Evolutionary conservation across 2,329 filamentous ascomycete species (phyloP).

Genomic region (Verticillium longisporum): DNA sequence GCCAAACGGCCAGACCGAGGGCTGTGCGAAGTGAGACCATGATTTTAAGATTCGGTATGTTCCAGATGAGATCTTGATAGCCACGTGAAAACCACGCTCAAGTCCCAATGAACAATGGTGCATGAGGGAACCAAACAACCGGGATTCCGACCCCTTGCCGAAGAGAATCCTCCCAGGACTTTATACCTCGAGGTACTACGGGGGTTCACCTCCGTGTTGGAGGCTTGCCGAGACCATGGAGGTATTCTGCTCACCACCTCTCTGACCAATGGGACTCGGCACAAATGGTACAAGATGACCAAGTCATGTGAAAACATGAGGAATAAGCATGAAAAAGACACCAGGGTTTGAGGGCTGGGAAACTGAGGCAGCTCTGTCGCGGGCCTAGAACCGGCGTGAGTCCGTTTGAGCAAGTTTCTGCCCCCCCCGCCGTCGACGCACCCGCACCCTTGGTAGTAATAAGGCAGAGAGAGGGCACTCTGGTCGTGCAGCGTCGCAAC

Average conservation of each 20-base stretch:
- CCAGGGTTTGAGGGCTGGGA: not conserved
- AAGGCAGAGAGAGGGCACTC: not conserved
- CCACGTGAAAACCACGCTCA: not conserved
- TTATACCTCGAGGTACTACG: not conserved
- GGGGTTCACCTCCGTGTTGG: too few relatives aligned
- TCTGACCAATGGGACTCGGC: not conserved
- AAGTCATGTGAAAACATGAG: not conserved
- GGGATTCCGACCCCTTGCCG: not conserved
- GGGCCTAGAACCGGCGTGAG: not conserved
- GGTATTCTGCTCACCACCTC: not conserved
- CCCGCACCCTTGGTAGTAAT: not conserved
- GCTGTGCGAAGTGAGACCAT: not conserved
- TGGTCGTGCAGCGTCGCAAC: not conserved
- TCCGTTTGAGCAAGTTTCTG: constrained; percentile 1
- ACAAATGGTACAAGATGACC: constrained; percentile 1
- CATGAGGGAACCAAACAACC: not conserved
- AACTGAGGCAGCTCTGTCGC: not conserved
- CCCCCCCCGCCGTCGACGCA: not conserved
- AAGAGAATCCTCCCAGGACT: not conserved
- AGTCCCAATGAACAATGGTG: not conserved
- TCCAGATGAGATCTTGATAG: not conserved
- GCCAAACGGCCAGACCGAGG: not conserved
- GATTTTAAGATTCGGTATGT: not conserved
- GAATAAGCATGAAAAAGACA: not conserved
- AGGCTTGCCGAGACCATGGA: not conserved